Evolutionary conservation across 2,329 filamentous ascomycete species (phyloP), one percentile per base, ranked within the genome.

Genomic region (Mycogone perniciosa): DNA sequence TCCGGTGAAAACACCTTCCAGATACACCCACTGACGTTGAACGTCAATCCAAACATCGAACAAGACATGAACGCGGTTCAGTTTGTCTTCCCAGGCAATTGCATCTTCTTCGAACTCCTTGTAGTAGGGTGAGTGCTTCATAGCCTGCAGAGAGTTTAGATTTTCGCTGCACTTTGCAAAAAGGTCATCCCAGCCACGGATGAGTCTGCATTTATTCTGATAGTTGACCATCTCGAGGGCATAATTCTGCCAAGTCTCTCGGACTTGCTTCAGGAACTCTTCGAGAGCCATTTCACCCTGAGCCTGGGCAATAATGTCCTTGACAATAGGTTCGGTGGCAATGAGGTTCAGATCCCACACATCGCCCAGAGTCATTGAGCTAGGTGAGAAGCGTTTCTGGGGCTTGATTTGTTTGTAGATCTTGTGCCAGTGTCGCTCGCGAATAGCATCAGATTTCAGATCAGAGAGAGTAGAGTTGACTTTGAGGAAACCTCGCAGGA

Each of bases 41-140:
- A 99, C 95, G 70, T 99, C 95, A 61, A 99, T 99, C 95, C 95
- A 99, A 11, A 99, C 91, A 67, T 99, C 93, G 63, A 99, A 99
- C 7, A 99, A 79, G 11, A 99, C 89, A 65, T 99, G 93, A 2
- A 99, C 90, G 42, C 93, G 84, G 67, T 97, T 99, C 29, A 99
- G 79, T 67, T 95, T 96, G 71, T 99, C 95, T 70, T 99, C 95
- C 93, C 93, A 99, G 1, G 87, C 82, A 1, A 90, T 87, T 6
- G 95, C 95, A 60, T 99, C 93, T 62, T 99, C 93, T 66, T 99
- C 93, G 56, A 99, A 99, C 62, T 97, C 92, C 68, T 96, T 97
- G 77, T 96, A 99, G 70, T 99, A 99, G 0, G 93, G 93, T 5
- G 93, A 99, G 68, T 99, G 92, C 65, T 89, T 87, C 95, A 99